phyloP scores from a whole-genome alignment of 2,329 filamentous ascomycete species.

The Stylonectria norvegica region DNA sequence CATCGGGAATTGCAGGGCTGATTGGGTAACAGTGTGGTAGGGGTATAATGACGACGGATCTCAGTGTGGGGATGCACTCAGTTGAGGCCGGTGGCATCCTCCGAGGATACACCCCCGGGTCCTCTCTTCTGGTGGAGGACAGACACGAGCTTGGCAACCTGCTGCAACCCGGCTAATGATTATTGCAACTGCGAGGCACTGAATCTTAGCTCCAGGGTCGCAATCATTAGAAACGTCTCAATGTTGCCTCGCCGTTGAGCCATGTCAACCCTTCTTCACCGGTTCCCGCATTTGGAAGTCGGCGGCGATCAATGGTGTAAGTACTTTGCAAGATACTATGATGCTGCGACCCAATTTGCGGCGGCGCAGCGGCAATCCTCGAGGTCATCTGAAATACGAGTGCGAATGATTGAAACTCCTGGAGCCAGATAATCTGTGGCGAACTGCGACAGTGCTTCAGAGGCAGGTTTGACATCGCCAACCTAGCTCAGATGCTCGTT shows the following conservation, averaged over 20 bases:
- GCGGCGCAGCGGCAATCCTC: background rate
- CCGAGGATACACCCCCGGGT: slow-evolving; percentile 20
- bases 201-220: slow-evolving; percentile 14
- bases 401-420: too few relatives aligned
- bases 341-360: background rate
- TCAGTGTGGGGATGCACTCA: slow-evolving; percentile 18
- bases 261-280: slow-evolving; percentile 27
- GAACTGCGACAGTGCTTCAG: too few relatives aligned
- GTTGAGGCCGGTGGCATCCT: slow-evolving; percentile 25
- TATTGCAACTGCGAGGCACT: slow-evolving; percentile 16
- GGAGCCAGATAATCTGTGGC: too few relatives aligned
- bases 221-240: slow-evolving; percentile 18
- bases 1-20: slow-evolving; percentile 22
- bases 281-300: slow-evolving; percentile 34
- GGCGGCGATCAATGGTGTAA: slow-evolving; percentile 18
- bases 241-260: slow-evolving; percentile 23
- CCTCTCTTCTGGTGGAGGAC: background rate
- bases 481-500: background rate
- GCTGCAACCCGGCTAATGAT: slow-evolving; percentile 4
- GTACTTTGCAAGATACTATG: slow-evolving; percentile 1
- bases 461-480: too few relatives aligned
- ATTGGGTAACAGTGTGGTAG: slow-evolving; percentile 26
- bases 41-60: slow-evolving; percentile 16
- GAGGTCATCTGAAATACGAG: too few relatives aligned
- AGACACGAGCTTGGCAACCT: too few relatives aligned